Conservation (phyloP, 257 asterid species). For the Phtheirospermum japonicum region DNA sequence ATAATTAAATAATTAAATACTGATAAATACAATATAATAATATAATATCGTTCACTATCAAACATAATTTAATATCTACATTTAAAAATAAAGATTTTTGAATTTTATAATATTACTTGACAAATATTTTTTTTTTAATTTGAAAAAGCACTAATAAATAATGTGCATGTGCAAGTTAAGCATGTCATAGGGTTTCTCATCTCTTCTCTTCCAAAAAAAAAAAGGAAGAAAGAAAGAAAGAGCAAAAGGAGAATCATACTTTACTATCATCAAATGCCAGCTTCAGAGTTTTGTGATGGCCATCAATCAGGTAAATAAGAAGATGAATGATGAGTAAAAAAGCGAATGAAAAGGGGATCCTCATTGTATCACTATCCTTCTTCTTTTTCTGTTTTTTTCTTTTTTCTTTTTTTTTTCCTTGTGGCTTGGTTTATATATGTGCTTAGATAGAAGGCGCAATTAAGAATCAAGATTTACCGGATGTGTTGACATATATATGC, state of each 20-base stretch:
- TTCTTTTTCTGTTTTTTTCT: not conserved
- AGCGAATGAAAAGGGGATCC: constrained; percentile 14
- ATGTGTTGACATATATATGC: too few relatives aligned
- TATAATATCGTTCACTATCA: too few relatives aligned
- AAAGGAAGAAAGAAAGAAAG: not conserved
- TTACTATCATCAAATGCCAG: constrained; percentile 23
- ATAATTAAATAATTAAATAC: too few relatives aligned
- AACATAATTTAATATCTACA: too few relatives aligned
- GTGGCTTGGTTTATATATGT: not conserved
- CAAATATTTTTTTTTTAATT: too few relatives aligned
- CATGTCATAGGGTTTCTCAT: not conserved
- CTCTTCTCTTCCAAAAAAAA: not conserved
- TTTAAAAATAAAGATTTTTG: too few relatives aligned
- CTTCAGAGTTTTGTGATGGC: constrained; percentile 10
- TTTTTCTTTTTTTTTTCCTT: not conserved
- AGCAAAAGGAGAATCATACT: not conserved
- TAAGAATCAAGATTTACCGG: too few relatives aligned
- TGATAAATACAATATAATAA: too few relatives aligned
- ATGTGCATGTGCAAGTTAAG: not conserved
- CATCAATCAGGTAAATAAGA: constrained; percentile 11
- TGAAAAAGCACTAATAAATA: too few relatives aligned
- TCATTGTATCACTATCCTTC: constrained; percentile 6
- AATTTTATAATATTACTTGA: too few relatives aligned
- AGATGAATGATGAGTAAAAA: constrained; percentile 19
- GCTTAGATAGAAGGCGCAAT: not conserved